Percentiles rank a stretch among this genome's conserved stretches.
Evolutionary conservation across 1,284 basidiomycete genomes (phyloP).

Genomic region (Rhodotorula sp.): DNA sequence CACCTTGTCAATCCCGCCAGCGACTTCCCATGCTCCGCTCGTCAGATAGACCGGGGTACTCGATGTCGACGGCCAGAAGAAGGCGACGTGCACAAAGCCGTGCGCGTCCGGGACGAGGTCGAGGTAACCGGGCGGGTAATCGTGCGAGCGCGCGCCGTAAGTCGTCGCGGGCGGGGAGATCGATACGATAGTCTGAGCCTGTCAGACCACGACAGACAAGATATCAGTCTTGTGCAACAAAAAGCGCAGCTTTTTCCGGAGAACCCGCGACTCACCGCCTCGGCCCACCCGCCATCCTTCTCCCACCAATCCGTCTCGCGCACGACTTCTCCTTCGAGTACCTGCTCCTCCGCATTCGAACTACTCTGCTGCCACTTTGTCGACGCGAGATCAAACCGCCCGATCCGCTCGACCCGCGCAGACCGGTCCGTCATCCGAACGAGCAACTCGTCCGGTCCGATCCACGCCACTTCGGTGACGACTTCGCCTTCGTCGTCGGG

Average conservation of each 20-base stretch:
- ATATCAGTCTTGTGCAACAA: neutral
- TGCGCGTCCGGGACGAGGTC: constrained; percentile 76
- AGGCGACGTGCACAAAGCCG: constrained; percentile 84
- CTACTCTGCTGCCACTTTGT: constrained; percentile 28
- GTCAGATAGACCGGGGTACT: constrained; percentile 76
- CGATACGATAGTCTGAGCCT: constrained; percentile 32
- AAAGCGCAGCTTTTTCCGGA: rapidly evolving
- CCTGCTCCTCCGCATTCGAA: constrained; percentile 18
- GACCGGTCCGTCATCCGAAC: constrained; percentile 83
- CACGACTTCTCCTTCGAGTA: constrained; percentile 60
- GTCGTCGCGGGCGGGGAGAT: neutral
- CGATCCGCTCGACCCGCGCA: constrained; percentile 71
- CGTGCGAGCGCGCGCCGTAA: constrained; percentile 4
- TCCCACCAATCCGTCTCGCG: constrained; percentile 69
- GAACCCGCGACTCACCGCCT: constrained; percentile 52
- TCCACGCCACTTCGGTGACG: constrained; percentile 81
- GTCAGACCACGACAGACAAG: neutral
- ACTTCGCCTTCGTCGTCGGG: constrained; percentile 60
- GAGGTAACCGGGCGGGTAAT: constrained; percentile 63
- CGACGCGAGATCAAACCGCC: constrained; percentile 64
- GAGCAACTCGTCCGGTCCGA: constrained; percentile 69
- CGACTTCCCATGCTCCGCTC: constrained; percentile 84
- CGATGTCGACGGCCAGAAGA: constrained; percentile 72
- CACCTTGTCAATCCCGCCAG: constrained; percentile 67
- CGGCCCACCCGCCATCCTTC: constrained; percentile 90